Evolutionary conservation across 2,329 filamentous ascomycete genomes (phyloP).

Genomic region (Claviceps maximensis): DNA sequence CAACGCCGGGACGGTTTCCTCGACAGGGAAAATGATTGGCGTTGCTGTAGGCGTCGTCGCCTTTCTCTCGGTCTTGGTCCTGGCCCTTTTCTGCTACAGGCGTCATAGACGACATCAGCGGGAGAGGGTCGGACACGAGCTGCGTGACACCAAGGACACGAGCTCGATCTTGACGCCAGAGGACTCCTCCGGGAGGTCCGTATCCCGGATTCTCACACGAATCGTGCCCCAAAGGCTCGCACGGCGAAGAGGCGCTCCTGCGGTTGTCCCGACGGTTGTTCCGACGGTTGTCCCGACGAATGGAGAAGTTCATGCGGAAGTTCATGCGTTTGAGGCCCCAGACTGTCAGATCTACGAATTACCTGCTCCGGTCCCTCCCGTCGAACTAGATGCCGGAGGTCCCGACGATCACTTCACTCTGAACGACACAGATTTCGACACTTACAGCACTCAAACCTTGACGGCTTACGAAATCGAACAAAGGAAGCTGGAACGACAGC

Average conservation of each 20-base stretch:
- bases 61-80: constrained; percentile 15
- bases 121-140: constrained; percentile 12
- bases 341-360: constrained; percentile 40
- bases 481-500: constrained; percentile 36
- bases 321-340: constrained; percentile 20
- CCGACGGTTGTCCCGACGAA: constrained; percentile 8
- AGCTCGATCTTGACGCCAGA: constrained; percentile 18
- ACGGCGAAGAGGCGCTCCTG: constrained; percentile 9
- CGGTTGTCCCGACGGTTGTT: constrained; percentile 7
- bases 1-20: constrained; percentile 17
- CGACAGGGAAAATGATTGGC: constrained; percentile 29
- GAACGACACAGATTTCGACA: constrained; percentile 27
- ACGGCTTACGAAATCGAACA: constrained; percentile 38
- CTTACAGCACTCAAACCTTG: constrained; percentile 25
- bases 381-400: constrained; percentile 33
- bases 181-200: constrained; percentile 12
- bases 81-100: constrained; percentile 21
- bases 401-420: constrained; percentile 22
- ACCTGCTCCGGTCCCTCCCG: constrained; percentile 30
- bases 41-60: constrained; percentile 30
- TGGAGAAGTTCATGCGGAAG: constrained; percentile 14
- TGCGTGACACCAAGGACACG: constrained; percentile 24
- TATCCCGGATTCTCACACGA: constrained; percentile 25
- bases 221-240: constrained; percentile 25
- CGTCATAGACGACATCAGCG: constrained; percentile 21